Percentiles rank a stretch among this genome's conserved stretches.
Evolutionary conservation across 805 yeast species (phyloP).

Genomic region (Myxozyma kluyveri): DNA sequence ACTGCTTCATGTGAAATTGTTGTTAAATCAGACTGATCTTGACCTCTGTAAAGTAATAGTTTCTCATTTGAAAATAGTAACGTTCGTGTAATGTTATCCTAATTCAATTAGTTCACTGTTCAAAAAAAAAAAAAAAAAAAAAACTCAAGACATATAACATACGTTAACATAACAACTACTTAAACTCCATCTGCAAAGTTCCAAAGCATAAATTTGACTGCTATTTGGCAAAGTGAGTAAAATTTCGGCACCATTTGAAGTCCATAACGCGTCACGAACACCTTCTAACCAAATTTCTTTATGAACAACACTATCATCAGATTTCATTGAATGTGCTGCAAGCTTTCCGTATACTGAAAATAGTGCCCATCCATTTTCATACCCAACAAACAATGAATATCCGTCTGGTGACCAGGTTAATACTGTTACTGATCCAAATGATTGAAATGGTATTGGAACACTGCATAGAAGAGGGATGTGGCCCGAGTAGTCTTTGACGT

Average conservation of each 20-base stretch:
- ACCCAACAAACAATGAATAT: slow-evolving; percentile 37
- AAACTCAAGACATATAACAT: too few relatives aligned
- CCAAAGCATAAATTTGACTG: slow-evolving; percentile 29
- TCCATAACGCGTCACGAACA: slow-evolving; percentile 37
- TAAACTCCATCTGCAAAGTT: slow-evolving; percentile 37
- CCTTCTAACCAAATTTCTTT: slow-evolving; percentile 30
- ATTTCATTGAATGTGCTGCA: slow-evolving; percentile 42
- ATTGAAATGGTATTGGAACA: slow-evolving; percentile 34
- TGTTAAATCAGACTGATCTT: slow-evolving; percentile 44
- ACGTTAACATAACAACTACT: slow-evolving; percentile 23
- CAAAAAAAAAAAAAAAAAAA: background rate
- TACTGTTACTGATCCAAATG: slow-evolving; percentile 32
- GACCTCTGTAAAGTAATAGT: slow-evolving; percentile 48
- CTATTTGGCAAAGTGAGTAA: slow-evolving; percentile 35
- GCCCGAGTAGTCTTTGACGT: slow-evolving; percentile 41
- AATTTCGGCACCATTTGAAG: slow-evolving; percentile 40
- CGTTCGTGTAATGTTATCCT: slow-evolving; percentile 44
- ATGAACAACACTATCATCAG: slow-evolving; percentile 23
- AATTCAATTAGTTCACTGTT: background rate
- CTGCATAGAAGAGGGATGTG: slow-evolving; percentile 36
- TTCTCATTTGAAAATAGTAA: slow-evolving; percentile 44
- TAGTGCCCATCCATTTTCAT: slow-evolving; percentile 48
- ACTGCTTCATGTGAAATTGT: slow-evolving; percentile 45
- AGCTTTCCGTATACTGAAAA: slow-evolving; percentile 50
- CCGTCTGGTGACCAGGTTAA: slow-evolving; percentile 43